Evolutionary conservation across 768 basidiomycete species (phyloP).

Genomic region (Kwoniella dejecticola): DNA sequence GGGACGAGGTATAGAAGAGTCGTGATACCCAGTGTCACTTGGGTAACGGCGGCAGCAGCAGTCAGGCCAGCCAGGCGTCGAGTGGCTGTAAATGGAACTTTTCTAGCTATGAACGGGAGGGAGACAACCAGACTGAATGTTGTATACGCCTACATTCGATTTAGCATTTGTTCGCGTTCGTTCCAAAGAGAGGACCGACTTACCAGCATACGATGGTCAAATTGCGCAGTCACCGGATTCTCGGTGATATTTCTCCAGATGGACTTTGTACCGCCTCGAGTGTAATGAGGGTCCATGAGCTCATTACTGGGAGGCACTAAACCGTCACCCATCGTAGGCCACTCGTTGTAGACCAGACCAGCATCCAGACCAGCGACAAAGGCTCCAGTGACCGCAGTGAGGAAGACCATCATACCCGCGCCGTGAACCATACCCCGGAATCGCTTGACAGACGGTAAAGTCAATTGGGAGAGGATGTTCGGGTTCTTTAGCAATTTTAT

Average conservation of each 20-base stretch:
- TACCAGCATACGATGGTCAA: slow-evolving; percentile 89
- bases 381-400: slow-evolving; percentile 93
- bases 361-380: slow-evolving; percentile 98
- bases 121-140: slow-evolving; percentile 73
- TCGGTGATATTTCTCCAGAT: slow-evolving; percentile 97
- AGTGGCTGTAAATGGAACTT: slow-evolving; percentile 65
- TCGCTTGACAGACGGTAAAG: slow-evolving; percentile 60
- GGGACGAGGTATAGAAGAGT: slow-evolving; percentile 93
- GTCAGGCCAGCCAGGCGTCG: slow-evolving; percentile 69
- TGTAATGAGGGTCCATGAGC: slow-evolving; percentile 74
- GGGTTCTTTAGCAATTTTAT: slow-evolving; percentile 61
- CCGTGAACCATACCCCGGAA: slow-evolving; percentile 66
- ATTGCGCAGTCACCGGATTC: slow-evolving; percentile 97
- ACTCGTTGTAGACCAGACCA: slow-evolving; percentile 96
- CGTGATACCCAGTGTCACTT: slow-evolving; percentile 73
- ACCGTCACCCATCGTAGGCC: slow-evolving; percentile 90
- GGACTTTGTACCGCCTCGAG: slow-evolving; percentile 69
- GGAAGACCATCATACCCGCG: slow-evolving; percentile 75
- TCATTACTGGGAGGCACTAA: slow-evolving; percentile 79
- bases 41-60: slow-evolving; percentile 59
- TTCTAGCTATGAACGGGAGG: slow-evolving; percentile 60
- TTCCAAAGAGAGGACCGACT: slow-evolving; percentile 58
- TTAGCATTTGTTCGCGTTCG: too few relatives aligned
- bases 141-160: slow-evolving; percentile 84
- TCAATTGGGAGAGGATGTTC: slow-evolving; percentile 9